phyloP scores from a whole-genome alignment of 257 asterid genomes.

The Cynanchum wilfordii region DNA sequence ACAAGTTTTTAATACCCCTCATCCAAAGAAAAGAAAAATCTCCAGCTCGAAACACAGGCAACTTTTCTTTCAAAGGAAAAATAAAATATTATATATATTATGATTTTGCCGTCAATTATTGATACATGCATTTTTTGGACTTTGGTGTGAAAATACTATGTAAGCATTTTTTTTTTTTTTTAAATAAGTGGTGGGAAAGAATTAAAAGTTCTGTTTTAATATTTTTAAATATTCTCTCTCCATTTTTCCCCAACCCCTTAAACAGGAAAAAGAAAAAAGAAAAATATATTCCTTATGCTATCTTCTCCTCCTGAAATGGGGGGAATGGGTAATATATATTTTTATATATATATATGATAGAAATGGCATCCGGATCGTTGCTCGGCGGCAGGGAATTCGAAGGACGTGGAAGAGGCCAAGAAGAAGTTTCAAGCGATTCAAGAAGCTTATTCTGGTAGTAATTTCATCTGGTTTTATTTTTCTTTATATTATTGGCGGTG shows the following conservation, averaged over 20 bases:
- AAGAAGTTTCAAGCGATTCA: constrained; percentile 78
- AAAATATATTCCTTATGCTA: neutral
- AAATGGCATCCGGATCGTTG: constrained; percentile 96
- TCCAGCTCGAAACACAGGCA: neutral
- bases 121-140: neutral
- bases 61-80: neutral
- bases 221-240: neutral
- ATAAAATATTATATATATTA: too few species aligned
- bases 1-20: neutral
- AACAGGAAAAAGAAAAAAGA: neutral
- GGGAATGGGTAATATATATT: constrained; percentile 11
- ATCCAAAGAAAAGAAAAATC: too few species aligned
- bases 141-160: neutral
- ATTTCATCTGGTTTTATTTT: neutral
- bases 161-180: neutral
- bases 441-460: constrained; percentile 79
- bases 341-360: constrained; percentile 24
- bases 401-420: constrained; percentile 66
- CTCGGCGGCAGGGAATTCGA: constrained; percentile 48
- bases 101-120: neutral
- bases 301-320: neutral
- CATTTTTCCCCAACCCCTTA: neutral
- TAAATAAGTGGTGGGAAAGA: neutral
- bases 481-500: too few species aligned
- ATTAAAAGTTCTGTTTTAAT: neutral